These are phyloP conservation scores for Calocera cornea DNA, from an alignment of 768 basidiomycete genomes.

Conservation along the genomic window DNA sequence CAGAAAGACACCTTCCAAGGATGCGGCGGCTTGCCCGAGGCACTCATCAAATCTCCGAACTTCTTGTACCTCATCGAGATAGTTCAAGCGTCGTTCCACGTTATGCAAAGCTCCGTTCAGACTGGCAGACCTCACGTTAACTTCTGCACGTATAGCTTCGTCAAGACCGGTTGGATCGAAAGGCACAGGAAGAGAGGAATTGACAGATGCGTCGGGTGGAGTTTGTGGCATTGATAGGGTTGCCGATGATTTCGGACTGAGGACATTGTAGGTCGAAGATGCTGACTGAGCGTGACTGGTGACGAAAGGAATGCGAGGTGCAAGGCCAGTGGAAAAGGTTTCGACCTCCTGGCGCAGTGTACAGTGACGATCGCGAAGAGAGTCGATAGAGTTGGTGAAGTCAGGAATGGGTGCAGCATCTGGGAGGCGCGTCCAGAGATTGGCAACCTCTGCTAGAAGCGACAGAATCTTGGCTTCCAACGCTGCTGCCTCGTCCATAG, in stretches of 20 bases:
- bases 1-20: constrained; percentile 14
- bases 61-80: constrained; percentile 37
- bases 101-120: constrained; percentile 42
- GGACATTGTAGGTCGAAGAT: background rate
- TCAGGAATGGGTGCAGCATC: constrained; percentile 26
- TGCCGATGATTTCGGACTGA: constrained; percentile 1
- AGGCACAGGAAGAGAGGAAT: constrained; percentile 22
- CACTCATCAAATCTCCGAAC: constrained; percentile 31
- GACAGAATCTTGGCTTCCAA: constrained; percentile 38
- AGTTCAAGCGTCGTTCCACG: constrained; percentile 35
- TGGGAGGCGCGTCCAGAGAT: constrained; percentile 29
- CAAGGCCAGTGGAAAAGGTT: constrained; percentile 37
- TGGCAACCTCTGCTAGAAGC: constrained; percentile 20
- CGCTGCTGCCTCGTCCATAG: constrained; percentile 46
- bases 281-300: background rate
- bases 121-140: constrained; percentile 53
- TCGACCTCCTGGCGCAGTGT: constrained; percentile 33
- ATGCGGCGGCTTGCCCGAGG: constrained; percentile 29
- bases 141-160: constrained; percentile 50
- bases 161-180: constrained; percentile 50
- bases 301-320: constrained; percentile 46
- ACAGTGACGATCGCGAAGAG: background rate
- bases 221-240: background rate
- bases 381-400: constrained; percentile 11
- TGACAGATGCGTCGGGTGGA: background rate